Conservation (phyloP, 2,329 filamentous ascomycete genomes). For the Epichloe sibirici region DNA sequence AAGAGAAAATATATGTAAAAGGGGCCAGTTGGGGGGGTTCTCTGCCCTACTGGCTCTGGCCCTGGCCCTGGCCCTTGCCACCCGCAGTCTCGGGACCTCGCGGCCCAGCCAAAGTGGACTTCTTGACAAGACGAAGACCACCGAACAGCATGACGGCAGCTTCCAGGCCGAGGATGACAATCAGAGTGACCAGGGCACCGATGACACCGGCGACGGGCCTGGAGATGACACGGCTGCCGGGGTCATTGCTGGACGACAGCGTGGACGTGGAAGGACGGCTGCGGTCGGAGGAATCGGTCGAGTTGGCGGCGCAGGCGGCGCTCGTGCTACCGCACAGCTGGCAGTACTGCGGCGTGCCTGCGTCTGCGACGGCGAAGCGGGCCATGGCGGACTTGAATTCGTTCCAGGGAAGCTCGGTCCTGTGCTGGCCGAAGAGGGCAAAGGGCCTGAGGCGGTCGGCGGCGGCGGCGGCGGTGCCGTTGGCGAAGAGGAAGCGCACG, state of each 20-base stretch:
- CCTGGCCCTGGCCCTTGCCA: conserved; percentile 9
- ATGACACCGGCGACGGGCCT: conserved; percentile 71
- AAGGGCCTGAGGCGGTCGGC: conserved; percentile 38
- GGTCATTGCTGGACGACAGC: conserved; percentile 11
- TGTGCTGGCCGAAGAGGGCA: conserved; percentile 47
- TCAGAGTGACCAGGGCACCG: conserved; percentile 53
- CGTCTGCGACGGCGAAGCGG: conserved; percentile 46
- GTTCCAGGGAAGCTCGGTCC: conserved; percentile 49
- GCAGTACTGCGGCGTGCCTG: conserved; percentile 60
- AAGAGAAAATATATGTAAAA: not conserved
- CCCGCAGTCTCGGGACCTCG: conserved; percentile 5
- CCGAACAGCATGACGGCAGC: conserved; percentile 29
- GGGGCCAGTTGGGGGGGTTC: too few species aligned
- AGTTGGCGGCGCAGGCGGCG: conserved; percentile 44
- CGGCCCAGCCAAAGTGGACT: conserved; percentile 22
- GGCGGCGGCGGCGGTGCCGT: conserved; percentile 42
- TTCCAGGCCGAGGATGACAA: conserved; percentile 34
- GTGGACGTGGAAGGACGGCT: conserved; percentile 11
- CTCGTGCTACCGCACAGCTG: conserved; percentile 59
- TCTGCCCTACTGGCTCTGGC: too few species aligned
- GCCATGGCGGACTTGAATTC: conserved; percentile 53
- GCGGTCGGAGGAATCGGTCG: conserved; percentile 10
- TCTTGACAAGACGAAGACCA: conserved; percentile 36
- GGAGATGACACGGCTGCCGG: conserved; percentile 38
- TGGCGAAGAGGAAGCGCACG: conserved; percentile 50